A percentile compares a stretch with the other conserved stretches of the same genome.
These are phyloP conservation scores for Cyclotella kingstonii DNA, from an alignment of 108 stramenopile genomes.

Conservation along the genomic window DNA sequence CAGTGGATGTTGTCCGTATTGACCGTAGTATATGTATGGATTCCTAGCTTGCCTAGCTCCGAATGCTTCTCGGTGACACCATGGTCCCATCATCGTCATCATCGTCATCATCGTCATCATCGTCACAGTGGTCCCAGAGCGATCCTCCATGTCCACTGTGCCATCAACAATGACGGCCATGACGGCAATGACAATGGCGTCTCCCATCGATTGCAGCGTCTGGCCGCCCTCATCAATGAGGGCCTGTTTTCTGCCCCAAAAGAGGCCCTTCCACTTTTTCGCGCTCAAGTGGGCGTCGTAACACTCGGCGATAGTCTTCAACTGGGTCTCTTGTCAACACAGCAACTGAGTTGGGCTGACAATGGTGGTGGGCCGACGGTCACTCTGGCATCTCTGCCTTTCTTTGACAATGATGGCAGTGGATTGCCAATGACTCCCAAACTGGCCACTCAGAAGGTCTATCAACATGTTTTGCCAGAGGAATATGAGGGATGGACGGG, in stretches of 20 bases:
- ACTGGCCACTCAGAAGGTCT: conserved; percentile 53
- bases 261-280: conserved; percentile 16
- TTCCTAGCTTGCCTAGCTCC: too few species aligned
- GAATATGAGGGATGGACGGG: conserved; percentile 86
- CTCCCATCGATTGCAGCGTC: conserved; percentile 8
- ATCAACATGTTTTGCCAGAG: conserved; percentile 53
- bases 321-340: conserved; percentile 10
- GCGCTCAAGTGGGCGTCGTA: conserved; percentile 24
- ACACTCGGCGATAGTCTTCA: conserved; percentile 8
- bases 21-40: too few species aligned
- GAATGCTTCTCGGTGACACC: not conserved
- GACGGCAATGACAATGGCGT: not conserved
- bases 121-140: not conserved
- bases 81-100: not conserved
- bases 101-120: not conserved
- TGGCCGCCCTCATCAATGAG: conserved; percentile 28
- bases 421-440: conserved; percentile 51
- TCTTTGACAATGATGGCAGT: conserved; percentile 48
- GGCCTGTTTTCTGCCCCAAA: conserved; percentile 9
- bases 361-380: too few species aligned
- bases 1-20: too few species aligned
- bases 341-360: too few species aligned
- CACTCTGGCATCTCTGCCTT: conserved; percentile 53
- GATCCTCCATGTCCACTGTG: too few species aligned
- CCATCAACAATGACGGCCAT: too few species aligned